These are phyloP conservation scores for Hypoxylon crocopeplum DNA, from an alignment of 495 filamentous ascomycete species.

Conservation along the genomic window DNA sequence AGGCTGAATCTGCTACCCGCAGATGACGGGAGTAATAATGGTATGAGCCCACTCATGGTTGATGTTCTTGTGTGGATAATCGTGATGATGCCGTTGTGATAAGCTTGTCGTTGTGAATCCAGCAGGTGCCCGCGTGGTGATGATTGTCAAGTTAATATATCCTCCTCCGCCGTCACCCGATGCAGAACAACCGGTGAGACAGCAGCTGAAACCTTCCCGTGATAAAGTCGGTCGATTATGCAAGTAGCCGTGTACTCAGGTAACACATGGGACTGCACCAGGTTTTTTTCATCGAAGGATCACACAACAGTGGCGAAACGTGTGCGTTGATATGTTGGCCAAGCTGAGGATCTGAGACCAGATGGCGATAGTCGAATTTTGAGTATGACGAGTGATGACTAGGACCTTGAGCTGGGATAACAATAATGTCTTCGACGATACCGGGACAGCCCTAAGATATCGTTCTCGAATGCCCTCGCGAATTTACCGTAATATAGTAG, in stretches of 20 bases:
- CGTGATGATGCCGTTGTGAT: background rate
- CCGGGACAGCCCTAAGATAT: conserved; percentile 5
- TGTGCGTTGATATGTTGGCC: conserved; percentile 7
- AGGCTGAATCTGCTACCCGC: conserved; percentile 10
- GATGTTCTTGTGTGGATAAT: background rate
- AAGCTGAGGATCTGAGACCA: conserved; percentile 13
- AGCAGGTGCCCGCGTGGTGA: conserved; percentile 6
- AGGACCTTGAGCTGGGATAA: conserved; percentile 1
- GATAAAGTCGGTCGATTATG: conserved; percentile 29
- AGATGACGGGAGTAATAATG: conserved; percentile 30
- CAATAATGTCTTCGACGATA: conserved; percentile 2
- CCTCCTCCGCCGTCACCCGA: conserved; percentile 7
- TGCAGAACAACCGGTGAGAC: conserved; percentile 14
- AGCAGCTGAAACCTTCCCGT: conserved; percentile 16
- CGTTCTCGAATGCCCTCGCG: background rate
- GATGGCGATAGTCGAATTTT: conserved; percentile 11
- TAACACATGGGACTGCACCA: conserved; percentile 13
- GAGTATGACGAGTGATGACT: conserved; percentile 12
- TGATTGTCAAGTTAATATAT: conserved; percentile 11
- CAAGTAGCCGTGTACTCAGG: conserved; percentile 25
- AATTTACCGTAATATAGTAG: conserved; percentile 1
- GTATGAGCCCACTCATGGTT: conserved; percentile 36
- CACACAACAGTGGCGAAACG: conserved; percentile 21
- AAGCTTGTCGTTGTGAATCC: background rate
- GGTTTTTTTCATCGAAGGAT: conserved; percentile 15